These are phyloP conservation scores for Trebouxia sp. DNA, from an alignment of 139 green algal species.

Conservation along the genomic window DNA sequence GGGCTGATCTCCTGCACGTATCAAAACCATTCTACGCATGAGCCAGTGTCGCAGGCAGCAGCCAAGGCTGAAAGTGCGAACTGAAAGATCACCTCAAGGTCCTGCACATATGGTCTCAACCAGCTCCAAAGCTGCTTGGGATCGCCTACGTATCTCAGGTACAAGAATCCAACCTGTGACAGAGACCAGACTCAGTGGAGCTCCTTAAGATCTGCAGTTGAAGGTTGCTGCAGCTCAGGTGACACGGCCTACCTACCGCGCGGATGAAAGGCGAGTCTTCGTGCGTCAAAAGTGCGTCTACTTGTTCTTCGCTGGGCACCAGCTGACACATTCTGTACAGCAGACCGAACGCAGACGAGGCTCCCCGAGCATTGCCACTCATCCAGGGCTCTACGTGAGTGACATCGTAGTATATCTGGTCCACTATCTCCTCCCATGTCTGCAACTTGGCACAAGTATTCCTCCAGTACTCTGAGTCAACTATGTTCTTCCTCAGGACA, in stretches of 20 bases:
- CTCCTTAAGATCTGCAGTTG: no score
- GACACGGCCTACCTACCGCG: constrained; percentile 64
- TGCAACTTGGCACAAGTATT: constrained; percentile 62
- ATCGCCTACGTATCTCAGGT: constrained; percentile 89
- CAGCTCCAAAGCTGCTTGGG: constrained; percentile 87
- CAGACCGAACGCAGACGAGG: constrained; percentile 93
- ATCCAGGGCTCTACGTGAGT: constrained; percentile 96
- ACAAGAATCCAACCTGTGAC: constrained; percentile 94
- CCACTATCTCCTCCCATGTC: constrained; percentile 78
- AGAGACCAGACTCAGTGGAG: not conserved
- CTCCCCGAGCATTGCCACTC: constrained; percentile 90
- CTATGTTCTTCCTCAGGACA: constrained; percentile 83
- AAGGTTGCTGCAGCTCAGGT: not conserved
- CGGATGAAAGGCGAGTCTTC: constrained; percentile 94
- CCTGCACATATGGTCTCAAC: constrained; percentile 79
- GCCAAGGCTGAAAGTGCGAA: no score
- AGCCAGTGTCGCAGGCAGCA: no score
- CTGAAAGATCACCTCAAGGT: constrained; percentile 79
- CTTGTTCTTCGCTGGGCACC: constrained; percentile 60
- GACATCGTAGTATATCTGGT: constrained; percentile 85
- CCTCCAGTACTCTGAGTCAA: constrained; percentile 73
- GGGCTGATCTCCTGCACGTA: constrained; percentile 72
- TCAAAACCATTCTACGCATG: no score
- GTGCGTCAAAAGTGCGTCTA: constrained; percentile 82
- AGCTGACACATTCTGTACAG: constrained; percentile 75